Evolutionary conservation across 2,329 filamentous ascomycete genomes (phyloP), one percentile per base, ranked within the genome.

Genomic region (Ceratocystis colombiana): DNA sequence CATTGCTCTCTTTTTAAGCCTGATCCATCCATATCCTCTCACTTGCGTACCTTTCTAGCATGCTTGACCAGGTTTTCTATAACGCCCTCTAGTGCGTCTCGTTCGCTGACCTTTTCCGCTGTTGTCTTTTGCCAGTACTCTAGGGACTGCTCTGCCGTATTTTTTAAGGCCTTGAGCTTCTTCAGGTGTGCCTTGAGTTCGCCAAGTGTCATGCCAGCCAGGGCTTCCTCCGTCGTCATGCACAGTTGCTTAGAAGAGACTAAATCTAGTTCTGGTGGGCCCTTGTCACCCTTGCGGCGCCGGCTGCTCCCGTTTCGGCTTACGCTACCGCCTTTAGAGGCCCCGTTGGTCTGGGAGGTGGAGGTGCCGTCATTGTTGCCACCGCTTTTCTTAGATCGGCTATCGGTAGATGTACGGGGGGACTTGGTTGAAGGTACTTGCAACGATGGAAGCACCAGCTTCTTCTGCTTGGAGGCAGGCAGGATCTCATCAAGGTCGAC

Each of bases 401-500:
- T 79, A 68, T 85, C 83, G 30, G 77, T 78, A 2, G 84, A 86
- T 20, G 78, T 80, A 50, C 82, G 78, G 44, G 79, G 80, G 30
- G 78, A 87, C 64, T 74, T 80, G 68, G 76, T 81, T 62, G 77
- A 81, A 73, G 78, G 77, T 44, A 92, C 84, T 41, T 90, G 95
- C 20, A 94, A 86, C 5, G 92, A 96, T 0, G 94, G 94, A 1
- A 99, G 82, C 3, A 99, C 83, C 20, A 99, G 86, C 74, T 97
- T 97, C 82, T 97, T 97, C 75, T 99, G 94, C 76, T 97, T 97
- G 12, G 90, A 96, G 0, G 93, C 92, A 0, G 94, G 94, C 6
- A 99, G 83, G 66, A 99, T 97, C 77, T 99, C 94, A 75, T 99
- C 94, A 0, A 99, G 82, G 72, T 99, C 94, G 57, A 99, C 90